A percentile compares a stretch with the other conserved stretches of the same genome.
These are phyloP conservation scores for Scleromitrula shiraiana DNA, from an alignment of 2,329 filamentous ascomycete genomes.

Conservation along the genomic window DNA sequence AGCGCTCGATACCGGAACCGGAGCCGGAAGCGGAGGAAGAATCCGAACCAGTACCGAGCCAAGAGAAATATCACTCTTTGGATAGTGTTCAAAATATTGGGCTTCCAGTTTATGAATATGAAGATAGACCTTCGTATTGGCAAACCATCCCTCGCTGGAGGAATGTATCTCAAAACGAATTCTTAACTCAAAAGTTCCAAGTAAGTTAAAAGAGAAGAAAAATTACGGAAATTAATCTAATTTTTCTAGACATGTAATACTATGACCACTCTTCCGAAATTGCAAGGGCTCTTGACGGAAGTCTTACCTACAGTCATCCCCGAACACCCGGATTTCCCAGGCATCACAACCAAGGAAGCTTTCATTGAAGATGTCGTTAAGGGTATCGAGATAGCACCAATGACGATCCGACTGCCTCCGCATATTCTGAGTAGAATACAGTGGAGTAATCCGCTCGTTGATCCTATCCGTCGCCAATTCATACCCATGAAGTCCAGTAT, in stretches of 20 bases:
- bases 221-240: neutral
- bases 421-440: slow-evolving; percentile 51
- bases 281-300: slow-evolving; percentile 41
- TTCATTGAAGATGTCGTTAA: slow-evolving; percentile 46
- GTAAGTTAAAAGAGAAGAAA: slow-evolving; percentile 33
- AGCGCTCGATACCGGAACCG: slow-evolving; percentile 1
- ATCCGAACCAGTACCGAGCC: neutral
- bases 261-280: slow-evolving; percentile 10
- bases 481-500: slow-evolving; percentile 47
- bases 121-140: slow-evolving; percentile 37
- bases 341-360: slow-evolving; percentile 40
- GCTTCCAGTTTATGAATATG: slow-evolving; percentile 5
- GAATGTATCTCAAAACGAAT: slow-evolving; percentile 39
- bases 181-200: slow-evolving; percentile 47
- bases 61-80: neutral
- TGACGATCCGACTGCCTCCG: slow-evolving; percentile 53
- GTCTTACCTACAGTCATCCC: slow-evolving; percentile 45
- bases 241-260: neutral
- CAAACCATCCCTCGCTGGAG: slow-evolving; percentile 42
- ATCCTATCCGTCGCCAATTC: slow-evolving; percentile 54
- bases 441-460: slow-evolving; percentile 50
- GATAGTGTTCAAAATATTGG: neutral
- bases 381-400: slow-evolving; percentile 46
- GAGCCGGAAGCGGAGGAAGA: neutral
- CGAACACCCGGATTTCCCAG: slow-evolving; percentile 24